A percentile compares a stretch with the other conserved stretches of the same genome.
These are phyloP conservation scores for Phytophthora nicotianae DNA, from an alignment of 352 stramenopile genomes.

Conservation along the genomic window DNA sequence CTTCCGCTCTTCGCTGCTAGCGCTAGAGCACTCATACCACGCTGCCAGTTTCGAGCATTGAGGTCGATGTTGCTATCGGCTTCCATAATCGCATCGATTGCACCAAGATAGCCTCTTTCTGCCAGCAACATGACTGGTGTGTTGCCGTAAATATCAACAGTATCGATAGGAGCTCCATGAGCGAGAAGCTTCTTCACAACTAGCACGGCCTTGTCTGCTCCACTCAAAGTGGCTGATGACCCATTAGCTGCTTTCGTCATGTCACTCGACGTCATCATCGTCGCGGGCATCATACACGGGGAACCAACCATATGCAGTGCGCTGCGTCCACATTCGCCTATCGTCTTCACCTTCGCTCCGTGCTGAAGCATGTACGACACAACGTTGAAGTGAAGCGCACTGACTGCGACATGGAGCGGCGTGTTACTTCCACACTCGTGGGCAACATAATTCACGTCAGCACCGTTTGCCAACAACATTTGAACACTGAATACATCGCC, in stretches of 20 bases:
- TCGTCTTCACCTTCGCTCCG: conserved; percentile 76
- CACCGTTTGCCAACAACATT: conserved; percentile 87
- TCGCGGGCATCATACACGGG: conserved; percentile 65
- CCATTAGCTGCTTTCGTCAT: conserved; percentile 31
- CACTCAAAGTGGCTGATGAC: conserved; percentile 36
- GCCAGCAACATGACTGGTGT: conserved; percentile 83
- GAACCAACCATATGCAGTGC: conserved; percentile 81
- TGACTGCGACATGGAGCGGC: conserved; percentile 81
- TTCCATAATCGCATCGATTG: conserved; percentile 80
- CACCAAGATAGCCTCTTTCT: conserved; percentile 69
- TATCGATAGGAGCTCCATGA: conserved; percentile 68
- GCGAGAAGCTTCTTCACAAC: conserved; percentile 86
- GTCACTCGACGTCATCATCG: conserved; percentile 37
- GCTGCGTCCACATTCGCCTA: conserved; percentile 71
- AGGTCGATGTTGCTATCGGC: conserved; percentile 70
- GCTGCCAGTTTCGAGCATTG: conserved; percentile 83
- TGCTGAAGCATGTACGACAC: conserved; percentile 89
- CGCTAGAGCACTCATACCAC: conserved; percentile 75
- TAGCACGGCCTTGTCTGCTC: conserved; percentile 68
- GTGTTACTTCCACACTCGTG: conserved; percentile 83
- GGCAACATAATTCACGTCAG: conserved; percentile 89
- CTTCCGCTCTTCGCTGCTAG: conserved; percentile 74
- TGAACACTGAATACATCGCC: conserved; percentile 86
- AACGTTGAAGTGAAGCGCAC: conserved; percentile 82
- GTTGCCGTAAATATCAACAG: conserved; percentile 82